Base-by-base conservation (phyloP, 129 eudicot genomes). In the Sambucus nigra region DNA sequence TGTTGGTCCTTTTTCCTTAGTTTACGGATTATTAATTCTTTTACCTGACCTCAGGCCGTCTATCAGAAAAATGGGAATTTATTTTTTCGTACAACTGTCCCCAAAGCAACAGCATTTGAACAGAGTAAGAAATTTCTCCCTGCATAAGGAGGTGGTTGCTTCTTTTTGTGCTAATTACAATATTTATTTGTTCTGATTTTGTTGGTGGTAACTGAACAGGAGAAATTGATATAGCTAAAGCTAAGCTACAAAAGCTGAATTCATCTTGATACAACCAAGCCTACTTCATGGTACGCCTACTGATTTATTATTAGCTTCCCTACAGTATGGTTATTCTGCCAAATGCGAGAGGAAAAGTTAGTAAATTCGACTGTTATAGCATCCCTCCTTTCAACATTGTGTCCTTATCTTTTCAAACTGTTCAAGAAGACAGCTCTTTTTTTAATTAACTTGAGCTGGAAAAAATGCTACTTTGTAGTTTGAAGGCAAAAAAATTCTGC, bases 31-130 rank as follows among this genome's bases (percentile, higher is more conserved):
- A 48, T 7, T 23, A 4, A 18, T 51, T 69, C 38, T 15, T 16
- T 18, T 70, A 10, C 23, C 53, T 26, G 44, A 33, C 12, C n/a
- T 15, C 69, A 87, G 96, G 68, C 72, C 19, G 81, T 87, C 53
- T 87, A 87, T 74, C 89, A 83, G 73, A 83, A 63, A 66, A 77
- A 74, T 26, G 89, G 94, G 60, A 80, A 80, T 75, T 25, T 87
- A 53, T 83, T 65, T 60, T 87, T 87, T 54, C 86, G 86, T 7
- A 83, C 89, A 4, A 80, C 71, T 48, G 66, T 77, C 19, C 71
- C 60, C 65, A 83, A 80, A 48, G 96, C 88, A 63, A 77, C 78
- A 31, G 63, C 83, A 38, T 74, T 67, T 24, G 94, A 88, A 65
- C 83, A 83, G 70, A 80, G 96, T 88, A 75, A 74, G 74, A 40